phyloP scores from a whole-genome alignment of 139 green algal genomes.

The Desmodesmus armatus region DNA sequence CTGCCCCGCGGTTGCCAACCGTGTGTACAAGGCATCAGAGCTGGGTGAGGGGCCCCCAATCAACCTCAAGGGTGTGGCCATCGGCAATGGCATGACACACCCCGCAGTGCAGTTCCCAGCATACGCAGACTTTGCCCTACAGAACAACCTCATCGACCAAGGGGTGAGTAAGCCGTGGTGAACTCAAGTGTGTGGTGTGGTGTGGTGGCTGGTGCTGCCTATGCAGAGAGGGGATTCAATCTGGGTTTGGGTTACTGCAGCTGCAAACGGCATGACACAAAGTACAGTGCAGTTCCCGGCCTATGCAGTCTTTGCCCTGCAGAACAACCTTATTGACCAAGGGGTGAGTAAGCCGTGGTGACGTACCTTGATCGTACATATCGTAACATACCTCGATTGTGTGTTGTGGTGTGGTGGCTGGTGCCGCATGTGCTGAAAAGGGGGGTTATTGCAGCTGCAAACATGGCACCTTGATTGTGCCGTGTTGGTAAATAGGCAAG shows the following conservation, averaged over 20 bases:
- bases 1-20: slow-evolving; percentile 75
- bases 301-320: slow-evolving; percentile 83
- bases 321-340: slow-evolving; percentile 81
- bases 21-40: slow-evolving; percentile 69
- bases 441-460: too few species aligned
- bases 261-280: slow-evolving; percentile 95
- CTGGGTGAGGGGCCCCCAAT: slow-evolving; percentile 55
- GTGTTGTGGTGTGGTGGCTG: too few species aligned
- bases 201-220: too few species aligned
- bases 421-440: too few species aligned
- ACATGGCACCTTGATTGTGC: too few species aligned
- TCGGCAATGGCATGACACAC: slow-evolving; percentile 96
- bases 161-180: slow-evolving; percentile 25
- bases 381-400: too few species aligned
- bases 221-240: too few species aligned
- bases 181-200: not conserved
- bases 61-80: slow-evolving; percentile 80
- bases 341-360: slow-evolving; percentile 25
- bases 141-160: slow-evolving; percentile 80
- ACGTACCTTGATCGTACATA: too few species aligned
- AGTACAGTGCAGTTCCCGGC: slow-evolving; percentile 89
- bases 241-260: too few species aligned
- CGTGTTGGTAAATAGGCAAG: too few species aligned
- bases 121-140: slow-evolving; percentile 84
- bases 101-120: slow-evolving; percentile 89